phyloP scores from a whole-genome alignment of 2,329 filamentous ascomycete genomes.

The Aspergillus persii region DNA sequence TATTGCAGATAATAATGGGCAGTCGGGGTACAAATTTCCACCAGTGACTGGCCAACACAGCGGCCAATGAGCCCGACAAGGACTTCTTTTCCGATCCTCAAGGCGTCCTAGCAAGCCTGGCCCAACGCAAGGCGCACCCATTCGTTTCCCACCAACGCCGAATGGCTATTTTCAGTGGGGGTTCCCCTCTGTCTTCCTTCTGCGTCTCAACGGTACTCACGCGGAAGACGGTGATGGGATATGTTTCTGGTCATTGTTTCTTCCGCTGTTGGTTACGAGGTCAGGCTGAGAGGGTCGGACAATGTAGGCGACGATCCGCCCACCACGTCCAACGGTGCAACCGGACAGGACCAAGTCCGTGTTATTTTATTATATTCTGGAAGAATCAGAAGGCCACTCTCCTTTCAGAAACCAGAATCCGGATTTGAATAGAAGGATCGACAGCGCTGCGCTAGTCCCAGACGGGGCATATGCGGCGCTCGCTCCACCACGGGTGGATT shows the following conservation, averaged over 20 bases:
- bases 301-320: too few species aligned
- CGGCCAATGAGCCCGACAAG: background rate
- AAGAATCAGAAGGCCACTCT: too few species aligned
- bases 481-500: background rate
- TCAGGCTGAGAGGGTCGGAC: too few species aligned
- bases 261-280: background rate
- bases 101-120: background rate
- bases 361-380: too few species aligned
- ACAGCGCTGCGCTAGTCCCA: background rate
- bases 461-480: background rate
- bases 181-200: background rate
- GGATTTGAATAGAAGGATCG: background rate
- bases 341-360: too few species aligned
- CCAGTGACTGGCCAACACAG: background rate
- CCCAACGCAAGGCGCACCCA: background rate
- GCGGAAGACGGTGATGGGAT: too few species aligned
- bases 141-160: background rate
- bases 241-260: too few species aligned
- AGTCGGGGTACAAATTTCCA: background rate
- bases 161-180: slow-evolving; percentile 5
- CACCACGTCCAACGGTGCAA: too few species aligned
- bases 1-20: background rate
- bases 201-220: background rate
- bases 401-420: too few species aligned
- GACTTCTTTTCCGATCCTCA: background rate